These are phyloP conservation scores for Phellopilus nigrolimitatus DNA, from an alignment of 1,284 basidiomycete species.

Conservation along the genomic window DNA sequence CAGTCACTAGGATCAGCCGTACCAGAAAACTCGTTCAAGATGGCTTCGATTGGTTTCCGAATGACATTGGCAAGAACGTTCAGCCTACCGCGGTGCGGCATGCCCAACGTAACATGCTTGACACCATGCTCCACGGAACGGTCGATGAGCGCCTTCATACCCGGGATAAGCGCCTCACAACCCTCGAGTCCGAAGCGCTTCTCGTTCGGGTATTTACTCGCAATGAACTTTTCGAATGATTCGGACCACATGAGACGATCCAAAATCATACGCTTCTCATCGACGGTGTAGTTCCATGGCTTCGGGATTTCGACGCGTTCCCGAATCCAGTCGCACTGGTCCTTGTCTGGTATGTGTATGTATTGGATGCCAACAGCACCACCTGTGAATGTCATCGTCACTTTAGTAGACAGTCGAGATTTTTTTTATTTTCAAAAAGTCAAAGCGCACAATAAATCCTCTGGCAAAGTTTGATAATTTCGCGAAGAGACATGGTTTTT, in stretches of 20 bases:
- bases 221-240: constrained; percentile 97
- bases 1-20: constrained; percentile 63
- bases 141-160: constrained; percentile 99
- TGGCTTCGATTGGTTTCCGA: constrained; percentile 96
- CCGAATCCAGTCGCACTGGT: constrained; percentile 99
- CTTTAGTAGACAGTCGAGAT: too few relatives aligned
- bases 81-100: constrained; percentile 98
- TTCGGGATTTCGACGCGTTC: constrained; percentile 94
- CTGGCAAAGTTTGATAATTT: constrained; percentile 90
- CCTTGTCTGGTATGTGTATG: constrained; percentile 97
- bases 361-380: constrained; percentile 96
- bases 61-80: constrained; percentile 99
- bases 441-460: constrained; percentile 84
- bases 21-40: constrained; percentile 95
- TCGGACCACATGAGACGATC: constrained; percentile 99
- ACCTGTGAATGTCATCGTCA: too few relatives aligned
- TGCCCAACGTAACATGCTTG: constrained; percentile 95
- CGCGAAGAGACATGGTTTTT: constrained; percentile 84
- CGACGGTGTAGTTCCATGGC: constrained; percentile 97
- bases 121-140: constrained; percentile 95
- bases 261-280: constrained; percentile 98
- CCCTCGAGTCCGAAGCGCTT: constrained; percentile 99
- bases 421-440: constrained; percentile 13
- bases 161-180: constrained; percentile 95
- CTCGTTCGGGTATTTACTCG: constrained; percentile 98